Percentiles rank a stretch among this genome's conserved stretches.
phyloP scores from a whole-genome alignment of 805 yeast species.

The Sugiyamaella americana region DNA sequence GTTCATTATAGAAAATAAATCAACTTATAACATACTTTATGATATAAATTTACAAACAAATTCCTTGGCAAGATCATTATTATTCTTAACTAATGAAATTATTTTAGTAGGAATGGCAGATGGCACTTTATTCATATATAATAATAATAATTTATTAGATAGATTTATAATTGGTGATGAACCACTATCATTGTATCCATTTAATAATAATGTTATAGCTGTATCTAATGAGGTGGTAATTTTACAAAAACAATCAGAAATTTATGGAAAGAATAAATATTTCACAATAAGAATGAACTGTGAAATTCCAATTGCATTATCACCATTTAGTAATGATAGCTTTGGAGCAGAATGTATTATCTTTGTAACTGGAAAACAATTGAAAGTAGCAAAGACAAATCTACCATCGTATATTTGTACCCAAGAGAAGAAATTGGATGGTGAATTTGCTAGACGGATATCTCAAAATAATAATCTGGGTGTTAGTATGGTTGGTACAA shows the following conservation, averaged over 20 bases:
- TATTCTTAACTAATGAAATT: not conserved
- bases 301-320: not conserved
- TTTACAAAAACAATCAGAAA: not conserved
- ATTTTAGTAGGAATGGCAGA: constrained; percentile 1
- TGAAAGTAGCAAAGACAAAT: too few species aligned
- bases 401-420: not conserved
- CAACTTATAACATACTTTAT: too few species aligned
- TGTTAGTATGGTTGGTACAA: not conserved
- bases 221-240: not conserved
- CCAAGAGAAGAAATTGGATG: not conserved
- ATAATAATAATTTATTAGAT: not conserved
- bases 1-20: not conserved
- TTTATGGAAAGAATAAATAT: too few species aligned
- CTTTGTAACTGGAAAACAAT: too few species aligned
- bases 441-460: not conserved
- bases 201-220: not conserved
- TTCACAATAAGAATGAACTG: not conserved
- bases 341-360: too few species aligned
- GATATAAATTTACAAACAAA: too few species aligned
- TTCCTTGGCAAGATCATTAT: not conserved
- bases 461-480: not conserved
- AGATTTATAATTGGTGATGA: not conserved
- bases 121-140: not conserved
- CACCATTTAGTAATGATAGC: too few species aligned
- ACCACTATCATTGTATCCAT: not conserved